These are phyloP conservation scores for Populus hybrid DNA, from an alignment of 441 rosid genomes.

Conservation along the genomic window DNA sequence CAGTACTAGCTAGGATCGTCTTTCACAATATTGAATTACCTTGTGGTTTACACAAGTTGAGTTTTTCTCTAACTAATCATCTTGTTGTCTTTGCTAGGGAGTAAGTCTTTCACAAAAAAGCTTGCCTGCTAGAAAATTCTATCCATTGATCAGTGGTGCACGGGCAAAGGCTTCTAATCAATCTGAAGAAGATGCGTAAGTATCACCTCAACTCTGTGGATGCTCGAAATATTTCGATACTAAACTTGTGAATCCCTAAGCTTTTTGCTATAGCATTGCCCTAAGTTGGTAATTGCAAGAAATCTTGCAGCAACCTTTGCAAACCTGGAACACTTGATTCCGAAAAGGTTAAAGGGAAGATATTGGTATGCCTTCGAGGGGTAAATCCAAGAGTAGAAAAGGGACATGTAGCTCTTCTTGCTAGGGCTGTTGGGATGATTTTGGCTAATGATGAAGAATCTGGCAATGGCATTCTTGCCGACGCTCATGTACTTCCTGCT, in stretches of 20 bases:
- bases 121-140: constrained; percentile 44
- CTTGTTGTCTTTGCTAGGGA: constrained; percentile 5
- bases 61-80: background rate
- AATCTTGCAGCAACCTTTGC: constrained; percentile 36
- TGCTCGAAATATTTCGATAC: background rate
- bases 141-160: constrained; percentile 59
- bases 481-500: constrained; percentile 56
- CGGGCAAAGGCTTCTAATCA: constrained; percentile 40
- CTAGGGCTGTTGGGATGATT: constrained; percentile 59
- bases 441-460: constrained; percentile 36
- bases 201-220: background rate
- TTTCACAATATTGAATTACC: background rate
- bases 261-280: background rate
- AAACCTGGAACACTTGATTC: constrained; percentile 39
- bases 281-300: background rate
- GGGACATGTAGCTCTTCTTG: constrained; percentile 42
- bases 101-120: constrained; percentile 28
- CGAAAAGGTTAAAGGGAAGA: constrained; percentile 48
- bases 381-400: constrained; percentile 40
- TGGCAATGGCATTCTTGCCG: constrained; percentile 46
- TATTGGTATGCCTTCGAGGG: constrained; percentile 48
- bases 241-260: background rate
- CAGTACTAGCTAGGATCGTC: background rate
- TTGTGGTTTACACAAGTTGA: background rate
- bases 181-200: constrained; percentile 53